Base-by-base conservation (phyloP, 768 basidiomycete genomes). In the Dacryopinax spathularia region DNA sequence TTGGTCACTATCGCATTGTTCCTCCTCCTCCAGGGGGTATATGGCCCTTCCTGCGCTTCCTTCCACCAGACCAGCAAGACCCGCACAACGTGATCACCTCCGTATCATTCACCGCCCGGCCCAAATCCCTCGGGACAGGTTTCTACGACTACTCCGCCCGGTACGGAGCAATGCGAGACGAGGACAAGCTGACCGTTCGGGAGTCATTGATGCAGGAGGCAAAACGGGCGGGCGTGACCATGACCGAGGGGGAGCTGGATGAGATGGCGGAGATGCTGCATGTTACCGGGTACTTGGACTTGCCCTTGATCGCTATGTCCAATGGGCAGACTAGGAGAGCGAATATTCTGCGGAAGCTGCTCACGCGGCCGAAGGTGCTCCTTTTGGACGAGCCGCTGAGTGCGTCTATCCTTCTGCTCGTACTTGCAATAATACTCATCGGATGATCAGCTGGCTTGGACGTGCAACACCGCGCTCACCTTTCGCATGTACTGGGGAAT, bases 141-240 rank as follows among this genome's bases (percentile, higher is more conserved):
- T 98, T 98, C 75, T 88, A 88, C 65, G 94, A 98, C 74, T 96
- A 88, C 70, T 88, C 91, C 0, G 91, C 93, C 1, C 84, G 93
- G 1, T 98, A 97, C 71, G 91, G 90, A 22, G 87, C 89, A 0
- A 81, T 92, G 36, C 78, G 88, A 18, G 93, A 95, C 18, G 89
- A 87, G 70, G 94, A 95, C 70, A 80, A 81, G 31, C 72, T 84
- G 61, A 91, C 93, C 0, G 79, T 94, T 25, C 78, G 85, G 7
- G 78, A 93, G 68, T 84, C 80, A 64, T 80, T 92, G 76, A 80
- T 84, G 66, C 79, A 81, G 1, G 80, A 84, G 65, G 78, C 75
- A 36, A 60, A 62, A 66, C 25, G 34, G 66, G 69, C 20, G 62
- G 72, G 62, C 67, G 77, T 7, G 63, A 68, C 31, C 1, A 60